Evolutionary conservation across 768 basidiomycete genomes (phyloP).

Genomic region (Hericium coralloides): DNA sequence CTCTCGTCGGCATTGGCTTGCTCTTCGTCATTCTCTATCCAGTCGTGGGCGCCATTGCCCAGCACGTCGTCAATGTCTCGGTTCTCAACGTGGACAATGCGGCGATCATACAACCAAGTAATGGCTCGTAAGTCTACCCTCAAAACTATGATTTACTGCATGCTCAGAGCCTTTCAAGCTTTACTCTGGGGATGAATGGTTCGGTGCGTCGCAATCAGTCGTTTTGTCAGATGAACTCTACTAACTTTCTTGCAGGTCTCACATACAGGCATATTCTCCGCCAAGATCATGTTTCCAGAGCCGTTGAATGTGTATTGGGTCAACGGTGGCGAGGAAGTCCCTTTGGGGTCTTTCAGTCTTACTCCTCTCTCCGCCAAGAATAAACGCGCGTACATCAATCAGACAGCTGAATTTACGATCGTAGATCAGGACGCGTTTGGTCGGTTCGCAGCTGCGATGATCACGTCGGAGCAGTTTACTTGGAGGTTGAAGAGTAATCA

Average conservation of each 20-base stretch:
- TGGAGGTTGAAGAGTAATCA: constrained; percentile 54
- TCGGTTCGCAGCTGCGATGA: constrained; percentile 51
- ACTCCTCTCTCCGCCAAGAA: constrained; percentile 36
- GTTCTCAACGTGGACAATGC: constrained; percentile 45
- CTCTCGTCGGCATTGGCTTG: constrained; percentile 48
- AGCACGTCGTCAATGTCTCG: constrained; percentile 50
- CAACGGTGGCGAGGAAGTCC: constrained; percentile 33
- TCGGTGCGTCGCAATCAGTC: constrained; percentile 27
- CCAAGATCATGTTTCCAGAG: constrained; percentile 51
- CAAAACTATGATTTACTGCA: neutral
- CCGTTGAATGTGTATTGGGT: constrained; percentile 55
- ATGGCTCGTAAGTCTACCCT: constrained; percentile 38
- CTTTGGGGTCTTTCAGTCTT: constrained; percentile 48
- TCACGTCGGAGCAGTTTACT: constrained; percentile 57
- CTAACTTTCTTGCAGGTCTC: constrained; percentile 33
- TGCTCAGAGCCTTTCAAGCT: constrained; percentile 26
- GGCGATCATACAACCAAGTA: constrained; percentile 42
- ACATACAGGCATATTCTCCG: constrained; percentile 59
- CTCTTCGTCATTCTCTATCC: constrained; percentile 64
- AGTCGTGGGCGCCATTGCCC: constrained; percentile 56
- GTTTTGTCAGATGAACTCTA: neutral
- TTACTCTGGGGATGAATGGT: constrained; percentile 42
- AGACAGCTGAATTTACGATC: constrained; percentile 50
- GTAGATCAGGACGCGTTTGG: constrained; percentile 48
- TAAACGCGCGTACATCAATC: constrained; percentile 54